A percentile compares a stretch with the other conserved stretches of the same genome.
phyloP scores from a whole-genome alignment of 2,329 filamentous ascomycete genomes.

The Trichophyton verrucosum region DNA sequence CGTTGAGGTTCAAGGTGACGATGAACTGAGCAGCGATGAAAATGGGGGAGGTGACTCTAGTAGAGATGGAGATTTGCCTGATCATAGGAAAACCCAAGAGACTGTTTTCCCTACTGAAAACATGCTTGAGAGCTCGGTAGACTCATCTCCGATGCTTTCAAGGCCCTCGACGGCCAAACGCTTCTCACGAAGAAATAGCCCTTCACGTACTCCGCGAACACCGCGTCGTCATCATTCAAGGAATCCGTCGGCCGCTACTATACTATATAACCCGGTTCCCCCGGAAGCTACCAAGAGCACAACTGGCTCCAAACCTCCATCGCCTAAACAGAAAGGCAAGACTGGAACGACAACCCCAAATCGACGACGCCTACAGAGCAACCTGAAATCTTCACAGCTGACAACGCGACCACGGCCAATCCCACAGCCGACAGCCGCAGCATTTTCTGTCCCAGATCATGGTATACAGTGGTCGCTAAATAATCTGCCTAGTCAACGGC shows the following conservation, averaged over 20 bases:
- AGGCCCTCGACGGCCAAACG: slow-evolving; percentile 33
- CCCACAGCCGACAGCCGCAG: slow-evolving; percentile 19
- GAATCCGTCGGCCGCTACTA: slow-evolving; percentile 69
- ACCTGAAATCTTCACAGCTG: not conserved
- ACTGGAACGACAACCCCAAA: slow-evolving; percentile 3
- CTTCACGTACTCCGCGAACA: slow-evolving; percentile 24
- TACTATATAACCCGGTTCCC: slow-evolving; percentile 62
- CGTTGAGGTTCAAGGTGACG: slow-evolving; percentile 60
- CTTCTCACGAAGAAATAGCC: slow-evolving; percentile 25
- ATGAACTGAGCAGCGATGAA: slow-evolving; percentile 74
- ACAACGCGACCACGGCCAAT: slow-evolving; percentile 2
- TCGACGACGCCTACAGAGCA: not conserved
- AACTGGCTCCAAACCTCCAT: not conserved
- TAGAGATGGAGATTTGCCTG: not conserved
- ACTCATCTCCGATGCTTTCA: slow-evolving; percentile 26
- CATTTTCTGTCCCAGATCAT: slow-evolving; percentile 46
- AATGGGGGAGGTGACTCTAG: slow-evolving; percentile 44
- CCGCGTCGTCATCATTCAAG: slow-evolving; percentile 49
- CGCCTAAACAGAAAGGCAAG: not conserved
- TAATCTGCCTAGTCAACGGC: slow-evolving; percentile 23
- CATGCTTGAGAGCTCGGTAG: slow-evolving; percentile 16
- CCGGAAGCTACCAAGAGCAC: slow-evolving; percentile 13
- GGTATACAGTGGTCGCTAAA: slow-evolving; percentile 42
- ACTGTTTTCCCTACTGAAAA: not conserved
- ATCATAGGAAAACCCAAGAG: not conserved